phyloP scores from a whole-genome alignment of 192 early-diverging fungal species.

The Coemansia sp. region DNA sequence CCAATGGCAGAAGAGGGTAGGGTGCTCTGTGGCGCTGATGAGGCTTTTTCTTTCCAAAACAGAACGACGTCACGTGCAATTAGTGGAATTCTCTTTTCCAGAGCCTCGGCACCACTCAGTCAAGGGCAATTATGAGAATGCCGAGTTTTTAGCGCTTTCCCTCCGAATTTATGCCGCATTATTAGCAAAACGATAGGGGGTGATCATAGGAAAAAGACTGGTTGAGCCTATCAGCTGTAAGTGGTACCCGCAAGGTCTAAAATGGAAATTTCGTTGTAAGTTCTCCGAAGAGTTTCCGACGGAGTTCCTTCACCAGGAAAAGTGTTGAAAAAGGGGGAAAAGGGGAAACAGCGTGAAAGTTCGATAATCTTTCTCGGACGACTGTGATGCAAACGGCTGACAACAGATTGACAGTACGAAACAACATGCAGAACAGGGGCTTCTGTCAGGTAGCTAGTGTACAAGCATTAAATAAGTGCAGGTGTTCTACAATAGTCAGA shows the following conservation, averaged over 20 bases:
- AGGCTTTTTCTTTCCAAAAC: no score
- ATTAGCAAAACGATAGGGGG: background rate
- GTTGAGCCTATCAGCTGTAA: background rate
- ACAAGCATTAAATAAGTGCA: no score
- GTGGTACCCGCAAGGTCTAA: background rate
- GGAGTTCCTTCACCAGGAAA: background rate
- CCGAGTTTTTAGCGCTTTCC: no score
- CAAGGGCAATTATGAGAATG: background rate
- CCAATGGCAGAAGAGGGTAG: background rate
- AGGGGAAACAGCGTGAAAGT: background rate
- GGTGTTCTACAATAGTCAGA: no score
- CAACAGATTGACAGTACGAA: background rate
- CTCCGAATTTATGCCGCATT: background rate
- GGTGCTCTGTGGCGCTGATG: background rate
- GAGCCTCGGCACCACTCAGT: background rate
- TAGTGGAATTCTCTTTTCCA: background rate
- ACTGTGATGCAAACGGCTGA: background rate
- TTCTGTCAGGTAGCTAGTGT: background rate
- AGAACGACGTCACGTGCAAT: background rate
- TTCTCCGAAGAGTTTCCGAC: background rate
- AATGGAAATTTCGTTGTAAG: background rate
- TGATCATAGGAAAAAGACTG: background rate
- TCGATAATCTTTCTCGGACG: background rate
- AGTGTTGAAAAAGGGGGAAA: background rate
- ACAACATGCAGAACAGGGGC: background rate